A percentile compares a stretch with the other conserved stretches of the same genome.
phyloP scores from a whole-genome alignment of 495 filamentous ascomycete species.

The Talaromyces thailandensis region DNA sequence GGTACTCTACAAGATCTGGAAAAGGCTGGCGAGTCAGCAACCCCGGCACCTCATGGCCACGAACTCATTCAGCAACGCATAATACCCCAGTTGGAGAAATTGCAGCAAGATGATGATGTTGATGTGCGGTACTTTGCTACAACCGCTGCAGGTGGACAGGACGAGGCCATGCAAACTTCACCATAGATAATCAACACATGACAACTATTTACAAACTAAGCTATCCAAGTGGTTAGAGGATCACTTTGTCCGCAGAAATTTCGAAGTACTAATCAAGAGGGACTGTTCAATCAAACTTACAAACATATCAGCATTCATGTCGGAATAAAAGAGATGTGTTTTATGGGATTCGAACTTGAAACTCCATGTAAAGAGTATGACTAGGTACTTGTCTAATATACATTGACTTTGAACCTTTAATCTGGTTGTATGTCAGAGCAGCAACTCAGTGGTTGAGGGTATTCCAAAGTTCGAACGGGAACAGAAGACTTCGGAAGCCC shows the following conservation, averaged over 20 bases:
- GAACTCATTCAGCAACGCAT: slow-evolving; percentile 82
- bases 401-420: not conserved
- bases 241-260: slow-evolving; percentile 1
- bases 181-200: slow-evolving; percentile 18
- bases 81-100: slow-evolving; percentile 83
- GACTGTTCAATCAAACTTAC: not conserved
- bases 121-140: slow-evolving; percentile 95
- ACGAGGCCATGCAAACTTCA: slow-evolving; percentile 42
- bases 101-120: slow-evolving; percentile 93
- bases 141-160: slow-evolving; percentile 46
- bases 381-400: not conserved
- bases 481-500: no score
- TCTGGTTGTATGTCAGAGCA: not conserved
- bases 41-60: slow-evolving; percentile 62
- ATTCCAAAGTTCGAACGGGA: not conserved
- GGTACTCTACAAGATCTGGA: slow-evolving; percentile 79
- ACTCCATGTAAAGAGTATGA: not conserved
- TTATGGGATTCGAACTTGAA: not conserved
- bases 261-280: not conserved
- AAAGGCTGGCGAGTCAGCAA: slow-evolving; percentile 55
- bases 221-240: not conserved
- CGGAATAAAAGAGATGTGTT: slow-evolving; percentile 3
- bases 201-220: not conserved
- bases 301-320: slow-evolving; percentile 8
- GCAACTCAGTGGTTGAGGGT: not conserved